These are phyloP conservation scores for Chaetothyriales sp. DNA, from an alignment of 2,329 filamentous ascomycete species.

Conservation along the genomic window DNA sequence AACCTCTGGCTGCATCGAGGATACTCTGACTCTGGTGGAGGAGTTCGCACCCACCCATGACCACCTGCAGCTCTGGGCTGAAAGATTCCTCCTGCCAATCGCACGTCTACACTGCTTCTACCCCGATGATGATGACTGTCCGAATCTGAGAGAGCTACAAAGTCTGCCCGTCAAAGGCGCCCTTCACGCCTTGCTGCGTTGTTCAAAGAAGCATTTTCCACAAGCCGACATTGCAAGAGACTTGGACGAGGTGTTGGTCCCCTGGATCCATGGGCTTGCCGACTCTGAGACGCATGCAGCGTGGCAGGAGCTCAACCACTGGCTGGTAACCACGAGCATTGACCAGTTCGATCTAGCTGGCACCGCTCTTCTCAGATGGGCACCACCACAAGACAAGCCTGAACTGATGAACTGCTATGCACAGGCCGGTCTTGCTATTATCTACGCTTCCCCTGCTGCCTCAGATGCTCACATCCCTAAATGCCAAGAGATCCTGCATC, in stretches of 20 bases:
- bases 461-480: constrained; percentile 1
- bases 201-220: constrained; percentile 16
- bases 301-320: constrained; percentile 45
- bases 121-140: constrained; percentile 36
- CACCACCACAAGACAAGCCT: constrained; percentile 43
- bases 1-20: constrained; percentile 42
- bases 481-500: constrained; percentile 21
- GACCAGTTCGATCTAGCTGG: constrained; percentile 36
- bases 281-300: constrained; percentile 20
- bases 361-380: constrained; percentile 40
- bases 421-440: constrained; percentile 43
- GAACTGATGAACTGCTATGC: constrained; percentile 39
- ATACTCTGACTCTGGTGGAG: constrained; percentile 40
- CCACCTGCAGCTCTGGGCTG: constrained; percentile 42
- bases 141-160: constrained; percentile 38
- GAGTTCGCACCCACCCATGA: constrained; percentile 42
- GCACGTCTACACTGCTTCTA: constrained; percentile 48
- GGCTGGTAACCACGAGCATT: constrained; percentile 40
- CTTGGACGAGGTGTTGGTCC: constrained; percentile 42
- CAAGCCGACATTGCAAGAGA: constrained; percentile 34
- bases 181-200: constrained; percentile 38
- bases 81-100: constrained; percentile 44
- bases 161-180: constrained; percentile 35
- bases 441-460: constrained; percentile 38
- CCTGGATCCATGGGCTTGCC: constrained; percentile 47